A percentile compares a stretch with the other conserved stretches of the same genome.
These are phyloP conservation scores for Leptographium galeiforme DNA, from an alignment of 2,329 filamentous ascomycete species.

Conservation along the genomic window DNA sequence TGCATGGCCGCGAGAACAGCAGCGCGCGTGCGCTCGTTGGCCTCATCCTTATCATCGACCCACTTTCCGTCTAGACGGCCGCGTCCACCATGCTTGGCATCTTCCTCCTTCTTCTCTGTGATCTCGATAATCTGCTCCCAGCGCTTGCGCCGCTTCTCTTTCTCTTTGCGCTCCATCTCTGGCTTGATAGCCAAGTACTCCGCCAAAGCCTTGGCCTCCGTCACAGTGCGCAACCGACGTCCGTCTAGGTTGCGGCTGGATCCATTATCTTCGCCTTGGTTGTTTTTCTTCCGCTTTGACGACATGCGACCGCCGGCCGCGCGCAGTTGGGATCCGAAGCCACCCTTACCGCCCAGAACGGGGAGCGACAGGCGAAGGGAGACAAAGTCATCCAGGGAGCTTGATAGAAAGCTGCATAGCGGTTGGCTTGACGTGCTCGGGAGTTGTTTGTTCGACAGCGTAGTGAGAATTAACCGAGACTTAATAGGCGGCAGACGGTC, in stretches of 20 bases:
- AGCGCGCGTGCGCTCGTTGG: constrained; percentile 66
- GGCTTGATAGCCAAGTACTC: constrained; percentile 93
- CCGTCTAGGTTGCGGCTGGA: constrained; percentile 92
- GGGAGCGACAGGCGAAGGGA: constrained; percentile 69
- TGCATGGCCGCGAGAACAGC: constrained; percentile 61
- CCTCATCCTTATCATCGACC: constrained; percentile 91
- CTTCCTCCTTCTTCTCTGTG: constrained; percentile 70
- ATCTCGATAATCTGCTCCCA: constrained; percentile 83
- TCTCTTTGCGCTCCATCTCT: constrained; percentile 91
- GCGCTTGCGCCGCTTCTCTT: constrained; percentile 67
- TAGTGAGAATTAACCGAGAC: constrained; percentile 65
- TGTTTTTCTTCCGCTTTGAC: constrained; percentile 73
- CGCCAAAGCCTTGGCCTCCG: constrained; percentile 86
- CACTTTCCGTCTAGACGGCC: constrained; percentile 75
- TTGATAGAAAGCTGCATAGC: constrained; percentile 49
- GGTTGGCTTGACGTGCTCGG: constrained; percentile 35
- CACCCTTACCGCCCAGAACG: constrained; percentile 87
- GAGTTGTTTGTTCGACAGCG: constrained; percentile 63
- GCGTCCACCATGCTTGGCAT: constrained; percentile 60
- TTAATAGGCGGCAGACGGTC: constrained; percentile 43
- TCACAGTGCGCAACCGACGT: constrained; percentile 76
- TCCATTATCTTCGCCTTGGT: constrained; percentile 69
- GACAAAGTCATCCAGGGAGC: constrained; percentile 52
- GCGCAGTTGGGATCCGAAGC: constrained; percentile 92
- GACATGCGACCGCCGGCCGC: constrained; percentile 98